Evolutionary conservation across 2,329 filamentous ascomycete genomes (phyloP).

Genomic region (Apiospora saccharicola): DNA sequence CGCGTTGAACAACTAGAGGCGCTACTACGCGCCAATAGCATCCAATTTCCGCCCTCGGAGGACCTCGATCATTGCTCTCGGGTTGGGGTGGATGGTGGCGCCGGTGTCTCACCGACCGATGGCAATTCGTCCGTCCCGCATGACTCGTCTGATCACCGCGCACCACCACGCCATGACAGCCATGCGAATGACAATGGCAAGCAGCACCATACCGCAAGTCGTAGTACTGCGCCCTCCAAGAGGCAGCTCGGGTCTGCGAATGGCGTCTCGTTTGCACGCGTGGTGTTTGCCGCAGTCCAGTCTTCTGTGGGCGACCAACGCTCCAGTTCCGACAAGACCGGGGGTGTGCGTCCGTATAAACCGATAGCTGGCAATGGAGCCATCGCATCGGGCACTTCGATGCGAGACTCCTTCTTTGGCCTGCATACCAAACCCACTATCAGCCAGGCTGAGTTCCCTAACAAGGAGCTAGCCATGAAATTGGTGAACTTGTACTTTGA

Average conservation of each 20-base stretch:
- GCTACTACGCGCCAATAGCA: conserved; percentile 71
- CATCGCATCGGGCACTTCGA: conserved; percentile 73
- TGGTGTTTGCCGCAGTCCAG: conserved; percentile 94
- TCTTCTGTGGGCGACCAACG: conserved; percentile 69
- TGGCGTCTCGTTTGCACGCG: conserved; percentile 91
- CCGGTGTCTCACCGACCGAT: conserved; percentile 45
- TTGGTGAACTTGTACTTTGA: conserved; percentile 91
- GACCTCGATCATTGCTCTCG: conserved; percentile 71
- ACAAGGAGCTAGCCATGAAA: conserved; percentile 73
- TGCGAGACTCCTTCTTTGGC: conserved; percentile 98
- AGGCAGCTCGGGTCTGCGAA: conserved; percentile 85
- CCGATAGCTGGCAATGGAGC: conserved; percentile 52
- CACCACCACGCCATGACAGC: conserved; percentile 39
- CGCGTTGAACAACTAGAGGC: conserved; percentile 84
- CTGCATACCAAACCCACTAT: conserved; percentile 90
- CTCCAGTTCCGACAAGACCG: conserved; percentile 71
- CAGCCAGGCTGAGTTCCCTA: conserved; percentile 83
- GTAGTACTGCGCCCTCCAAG: conserved; percentile 70
- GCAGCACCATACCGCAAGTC: conserved; percentile 40
- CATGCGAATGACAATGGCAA: conserved; percentile 62
- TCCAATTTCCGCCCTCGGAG: conserved; percentile 75
- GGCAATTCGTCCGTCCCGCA: conserved; percentile 42
- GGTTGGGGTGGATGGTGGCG: conserved; percentile 47
- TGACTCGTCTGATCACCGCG: conserved; percentile 42
- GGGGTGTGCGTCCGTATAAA: conserved; percentile 63